Evolutionary conservation across 2,329 filamentous ascomycete species (phyloP), one percentile per base, ranked within the genome.

Genomic region (Knoxdaviesia capensis): DNA sequence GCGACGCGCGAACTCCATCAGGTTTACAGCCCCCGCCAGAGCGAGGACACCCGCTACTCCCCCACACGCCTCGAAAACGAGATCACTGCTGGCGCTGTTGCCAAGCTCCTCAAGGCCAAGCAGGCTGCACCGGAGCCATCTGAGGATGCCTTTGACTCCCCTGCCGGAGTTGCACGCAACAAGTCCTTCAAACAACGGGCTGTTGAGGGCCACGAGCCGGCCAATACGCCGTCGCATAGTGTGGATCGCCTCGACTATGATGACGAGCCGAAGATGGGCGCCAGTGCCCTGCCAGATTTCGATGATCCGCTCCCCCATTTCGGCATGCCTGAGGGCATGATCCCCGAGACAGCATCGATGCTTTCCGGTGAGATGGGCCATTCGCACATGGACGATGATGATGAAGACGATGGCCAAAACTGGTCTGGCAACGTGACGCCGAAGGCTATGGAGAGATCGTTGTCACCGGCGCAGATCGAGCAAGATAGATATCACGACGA

Each of bases 221-320:
- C 66, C 45, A 67, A 64, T 45, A 71, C 70, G 31, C 71, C 71
- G 3, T 63, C 69, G 5, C 71, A 74, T 47, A 77, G 72, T 50
- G 58, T 74, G 10, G 72, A 77, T 48, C 63, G 65, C 34, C 59
- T 73, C n/a, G 65, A 66, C 10, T 66, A 65, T 35, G 63, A 71
- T 20, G 64, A 69, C 5, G 54, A 60, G 9, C 63, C 66, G 1
- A 68, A 71, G 49, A 64, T 92, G 65, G 70, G 69, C 36, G 72
- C 79, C 37, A 85, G 69, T 54, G 79, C 77, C 39, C 56, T 87
- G 46, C 84, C 84, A 4, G 69, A 78, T 48, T 60, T 71, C 34
- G 61, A 77, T 44, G 67, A 87, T 49, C 79, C 80, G 5, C 72
- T 87, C 64, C 83, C 80, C 0, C 85, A 87, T 53, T 76, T 82